Percentiles rank a stretch among this genome's conserved stretches.
These are phyloP conservation scores for Aspergillus sojae DNA, from an alignment of 2,329 filamentous ascomycete species.

Conservation along the genomic window DNA sequence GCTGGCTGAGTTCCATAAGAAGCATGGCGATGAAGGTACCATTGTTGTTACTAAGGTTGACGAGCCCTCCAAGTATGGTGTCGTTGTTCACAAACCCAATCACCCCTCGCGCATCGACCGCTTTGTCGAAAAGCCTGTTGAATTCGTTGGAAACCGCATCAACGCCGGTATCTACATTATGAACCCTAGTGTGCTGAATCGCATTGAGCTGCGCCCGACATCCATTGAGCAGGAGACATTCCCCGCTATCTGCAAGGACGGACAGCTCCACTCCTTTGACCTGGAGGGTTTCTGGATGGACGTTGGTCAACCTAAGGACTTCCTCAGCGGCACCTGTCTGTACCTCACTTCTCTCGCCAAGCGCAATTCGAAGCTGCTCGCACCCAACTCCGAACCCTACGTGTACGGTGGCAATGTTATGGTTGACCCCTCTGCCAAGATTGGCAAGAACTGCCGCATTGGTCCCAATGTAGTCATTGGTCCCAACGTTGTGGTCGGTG, in stretches of 20 bases:
- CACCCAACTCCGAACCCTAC: slow-evolving; percentile 71
- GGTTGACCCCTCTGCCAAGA: slow-evolving; percentile 91
- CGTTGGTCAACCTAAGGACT: slow-evolving; percentile 97
- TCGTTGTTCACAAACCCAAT: slow-evolving; percentile 94
- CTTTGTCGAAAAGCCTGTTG: slow-evolving; percentile 98
- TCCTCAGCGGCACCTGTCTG: slow-evolving; percentile 91
- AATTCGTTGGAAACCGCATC: slow-evolving; percentile 98
- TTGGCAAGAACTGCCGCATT: slow-evolving; percentile 97
- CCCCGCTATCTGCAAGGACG: slow-evolving; percentile 87
- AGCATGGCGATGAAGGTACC: slow-evolving; percentile 91
- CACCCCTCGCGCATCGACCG: slow-evolving; percentile 92
- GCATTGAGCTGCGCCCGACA: slow-evolving; percentile 94
- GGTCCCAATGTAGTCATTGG: slow-evolving; percentile 97
- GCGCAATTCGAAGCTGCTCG: slow-evolving; percentile 83
- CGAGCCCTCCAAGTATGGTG: slow-evolving; percentile 98
- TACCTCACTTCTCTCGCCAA: slow-evolving; percentile 93
- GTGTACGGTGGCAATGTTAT: slow-evolving; percentile 94
- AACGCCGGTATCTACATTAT: slow-evolving; percentile 98
- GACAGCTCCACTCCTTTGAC: slow-evolving; percentile 92
- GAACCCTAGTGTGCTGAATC: slow-evolving; percentile 84
- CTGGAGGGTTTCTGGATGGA: slow-evolving; percentile 99
- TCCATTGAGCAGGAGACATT: slow-evolving; percentile 99
- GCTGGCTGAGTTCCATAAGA: slow-evolving; percentile 87
- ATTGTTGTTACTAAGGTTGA: slow-evolving; percentile 99
- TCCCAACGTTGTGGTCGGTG: slow-evolving; percentile 86